These are phyloP conservation scores for Teunomyces pallodes DNA, from an alignment of 805 yeast species.

Conservation along the genomic window DNA sequence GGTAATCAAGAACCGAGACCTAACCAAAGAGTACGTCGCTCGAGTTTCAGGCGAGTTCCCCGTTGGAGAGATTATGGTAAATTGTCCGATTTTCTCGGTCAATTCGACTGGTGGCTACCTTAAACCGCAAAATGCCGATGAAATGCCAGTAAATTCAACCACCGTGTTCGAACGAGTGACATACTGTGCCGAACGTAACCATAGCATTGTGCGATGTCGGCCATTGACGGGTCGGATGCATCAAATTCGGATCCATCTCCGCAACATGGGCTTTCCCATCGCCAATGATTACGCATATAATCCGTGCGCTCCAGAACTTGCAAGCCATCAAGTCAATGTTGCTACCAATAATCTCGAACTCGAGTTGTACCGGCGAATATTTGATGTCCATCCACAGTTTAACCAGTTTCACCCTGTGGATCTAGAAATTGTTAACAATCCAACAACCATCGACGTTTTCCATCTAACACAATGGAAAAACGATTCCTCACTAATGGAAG, in stretches of 20 bases:
- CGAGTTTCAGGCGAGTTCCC: constrained; percentile 44
- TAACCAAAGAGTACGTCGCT: constrained; percentile 46
- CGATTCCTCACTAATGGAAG: constrained; percentile 8
- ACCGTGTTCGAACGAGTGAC: constrained; percentile 31
- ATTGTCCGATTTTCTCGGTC: constrained; percentile 40
- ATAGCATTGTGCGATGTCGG: constrained; percentile 47
- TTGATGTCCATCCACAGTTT: constrained; percentile 14
- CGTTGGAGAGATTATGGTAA: constrained; percentile 17
- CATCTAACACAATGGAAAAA: constrained; percentile 11
- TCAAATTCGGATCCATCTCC: constrained; percentile 54
- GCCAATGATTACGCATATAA: constrained; percentile 64
- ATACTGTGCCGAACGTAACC: constrained; percentile 24
- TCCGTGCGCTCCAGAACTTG: constrained; percentile 8
- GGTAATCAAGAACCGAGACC: constrained; percentile 25
- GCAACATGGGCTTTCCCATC: constrained; percentile 62
- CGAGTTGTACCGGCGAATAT: constrained; percentile 20
- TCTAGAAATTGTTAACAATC: constrained; percentile 3
- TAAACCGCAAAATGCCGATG: constrained; percentile 21
- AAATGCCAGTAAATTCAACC: constrained; percentile 27
- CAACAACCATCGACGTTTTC: constrained; percentile 13
- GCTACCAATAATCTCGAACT: constrained; percentile 22
- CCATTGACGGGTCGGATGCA: constrained; percentile 57
- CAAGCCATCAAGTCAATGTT: constrained; percentile 12
- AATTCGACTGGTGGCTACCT: constrained; percentile 33
- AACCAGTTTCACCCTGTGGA: constrained; percentile 9